A percentile compares a stretch with the other conserved stretches of the same genome.
Evolutionary conservation across 1,284 basidiomycete species (phyloP).

Genomic region (Entoloma clypeatum): DNA sequence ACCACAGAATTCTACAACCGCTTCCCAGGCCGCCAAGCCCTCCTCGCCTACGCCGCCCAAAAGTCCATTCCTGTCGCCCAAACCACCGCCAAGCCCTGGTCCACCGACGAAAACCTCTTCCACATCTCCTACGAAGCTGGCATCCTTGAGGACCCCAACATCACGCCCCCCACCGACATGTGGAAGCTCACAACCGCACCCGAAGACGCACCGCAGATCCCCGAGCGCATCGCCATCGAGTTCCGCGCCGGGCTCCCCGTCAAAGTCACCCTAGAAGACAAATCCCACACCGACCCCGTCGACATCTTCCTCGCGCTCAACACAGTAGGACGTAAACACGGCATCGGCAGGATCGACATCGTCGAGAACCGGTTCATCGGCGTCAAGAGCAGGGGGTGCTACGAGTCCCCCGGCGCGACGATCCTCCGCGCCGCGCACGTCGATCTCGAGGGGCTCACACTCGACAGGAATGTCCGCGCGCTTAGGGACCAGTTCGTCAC

Average conservation of each 20-base stretch:
- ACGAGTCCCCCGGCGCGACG: constrained; percentile 95
- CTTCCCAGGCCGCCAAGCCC: constrained; percentile 92
- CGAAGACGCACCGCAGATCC: constrained; percentile 76
- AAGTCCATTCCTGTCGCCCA: constrained; percentile 94
- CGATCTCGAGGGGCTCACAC: constrained; percentile 94
- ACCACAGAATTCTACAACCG: constrained; percentile 89
- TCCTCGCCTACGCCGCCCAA: constrained; percentile 87
- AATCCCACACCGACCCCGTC: constrained; percentile 85
- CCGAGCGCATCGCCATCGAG: constrained; percentile 82
- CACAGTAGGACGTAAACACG: constrained; percentile 90
- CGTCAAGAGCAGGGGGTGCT: constrained; percentile 98
- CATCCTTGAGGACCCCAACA: constrained; percentile 96
- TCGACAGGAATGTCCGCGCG: constrained; percentile 95
- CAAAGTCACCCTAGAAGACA: constrained; percentile 61
- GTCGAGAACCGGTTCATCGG: constrained; percentile 99
- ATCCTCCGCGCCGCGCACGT: constrained; percentile 95
- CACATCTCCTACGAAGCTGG: constrained; percentile 99
- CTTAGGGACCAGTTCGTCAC: constrained; percentile 96
- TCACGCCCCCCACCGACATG: constrained; percentile 96
- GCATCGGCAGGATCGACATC: constrained; percentile 95
- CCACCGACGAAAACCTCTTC: constrained; percentile 98
- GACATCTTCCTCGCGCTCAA: constrained; percentile 95
- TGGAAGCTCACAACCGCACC: constrained; percentile 95
- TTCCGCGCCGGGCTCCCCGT: constrained; percentile 86
- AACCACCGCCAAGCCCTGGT: constrained; percentile 98